These are phyloP conservation scores for Backusella australiensis DNA, from an alignment of 192 early-diverging fungal species.

Conservation along the genomic window DNA sequence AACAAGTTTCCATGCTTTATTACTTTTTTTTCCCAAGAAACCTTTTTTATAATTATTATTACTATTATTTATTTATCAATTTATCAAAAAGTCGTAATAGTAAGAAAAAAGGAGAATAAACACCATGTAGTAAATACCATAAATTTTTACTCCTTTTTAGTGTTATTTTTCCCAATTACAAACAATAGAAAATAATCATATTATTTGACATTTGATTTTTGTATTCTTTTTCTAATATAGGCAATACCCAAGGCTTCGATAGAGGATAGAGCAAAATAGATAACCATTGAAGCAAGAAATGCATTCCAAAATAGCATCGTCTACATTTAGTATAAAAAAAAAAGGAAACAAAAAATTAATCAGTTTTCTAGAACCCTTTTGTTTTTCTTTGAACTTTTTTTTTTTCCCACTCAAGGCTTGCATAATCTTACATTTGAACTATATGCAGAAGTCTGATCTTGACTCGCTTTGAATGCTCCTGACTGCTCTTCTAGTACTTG, in stretches of 20 bases:
- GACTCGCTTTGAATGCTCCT: constrained; percentile 16
- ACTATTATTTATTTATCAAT: neutral
- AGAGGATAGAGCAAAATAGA: constrained; percentile 81
- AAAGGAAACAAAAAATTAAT: constrained; percentile 2
- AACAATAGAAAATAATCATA: neutral
- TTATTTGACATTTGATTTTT: constrained; percentile 30
- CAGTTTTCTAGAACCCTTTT: too few relatives aligned
- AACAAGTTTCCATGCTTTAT: constrained; percentile 2
- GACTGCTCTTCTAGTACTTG: constrained; percentile 49
- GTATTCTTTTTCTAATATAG: constrained; percentile 57
- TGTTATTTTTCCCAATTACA: neutral
- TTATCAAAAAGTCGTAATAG: neutral
- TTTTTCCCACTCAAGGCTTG: neutral
- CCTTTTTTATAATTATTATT: neutral
- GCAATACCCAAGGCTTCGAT: constrained; percentile 82
- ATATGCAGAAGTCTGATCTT: neutral
- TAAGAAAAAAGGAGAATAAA: constrained; percentile 6
- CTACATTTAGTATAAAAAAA: constrained; percentile 23
- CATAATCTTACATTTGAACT: neutral
- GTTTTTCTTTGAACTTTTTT: too few relatives aligned
- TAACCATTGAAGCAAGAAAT: constrained; percentile 75
- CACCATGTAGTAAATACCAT: neutral
- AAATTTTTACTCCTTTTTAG: neutral
- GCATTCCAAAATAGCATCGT: constrained; percentile 74
- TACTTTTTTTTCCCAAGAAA: neutral